Evolutionary conservation across 169 alveolate species (phyloP), one percentile per base, ranked within the genome.

Genomic region (Theileria annulata): DNA sequence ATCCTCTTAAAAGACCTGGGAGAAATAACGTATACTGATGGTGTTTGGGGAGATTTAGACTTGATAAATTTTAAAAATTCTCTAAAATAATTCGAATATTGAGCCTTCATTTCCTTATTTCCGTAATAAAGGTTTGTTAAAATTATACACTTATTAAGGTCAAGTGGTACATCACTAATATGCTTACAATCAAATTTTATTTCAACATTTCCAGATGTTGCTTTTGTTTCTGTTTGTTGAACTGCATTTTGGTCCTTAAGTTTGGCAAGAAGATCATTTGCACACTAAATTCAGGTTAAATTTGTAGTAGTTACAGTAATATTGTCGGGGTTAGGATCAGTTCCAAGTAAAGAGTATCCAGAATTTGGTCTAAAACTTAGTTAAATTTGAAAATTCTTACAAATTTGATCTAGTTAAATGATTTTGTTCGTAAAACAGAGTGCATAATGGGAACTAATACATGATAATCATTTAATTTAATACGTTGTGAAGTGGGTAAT

Each of bases 91-190:
- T 63, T 51, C 1, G 77, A 35, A 49, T 51, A 82, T 23, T 75
- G 66, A 58, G 75, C 42, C 30, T 74, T 60, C 64, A 28, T 35
- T 23, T 17, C 63, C 51, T 84, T 84, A 33, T 77, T 27, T 13
- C 90, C 90, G 35, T 84, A 84, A 68, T 76, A 76, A 31, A 83
- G 49, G 60, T 83, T 83, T 3, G 82, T 59, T 48, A 83, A 56
- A 9, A 83, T 62, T 21, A 81, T 10, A n/a, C 71, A 31, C 30
- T 59, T 58, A 8, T 30, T 23, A 30, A 15, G 23, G 33, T 67
- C 62, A 23, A 81, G n/a, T 5, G 60, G 59, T 0, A 58, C 37
- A 2, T 81, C 75, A 27, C 2, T 15, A 27, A 70, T 23, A 12
- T 13, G 28, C 27, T 31, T 48, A 70, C 69, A 70, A 19, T 70